These are phyloP conservation scores for Trichoderma guizhouense DNA, from an alignment of 2,329 filamentous ascomycete genomes.

Conservation along the genomic window DNA sequence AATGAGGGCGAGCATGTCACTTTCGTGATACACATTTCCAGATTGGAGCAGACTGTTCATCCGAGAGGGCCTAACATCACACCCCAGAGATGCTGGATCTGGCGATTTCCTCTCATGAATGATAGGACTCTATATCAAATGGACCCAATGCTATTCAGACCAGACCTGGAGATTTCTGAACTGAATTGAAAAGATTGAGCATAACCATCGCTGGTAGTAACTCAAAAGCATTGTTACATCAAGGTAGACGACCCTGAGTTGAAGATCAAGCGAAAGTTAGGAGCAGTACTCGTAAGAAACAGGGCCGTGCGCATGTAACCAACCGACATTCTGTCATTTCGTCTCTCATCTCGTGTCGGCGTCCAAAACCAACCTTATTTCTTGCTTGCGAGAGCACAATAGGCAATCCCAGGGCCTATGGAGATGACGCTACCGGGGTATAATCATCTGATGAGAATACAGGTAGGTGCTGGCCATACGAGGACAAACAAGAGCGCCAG, in stretches of 20 bases:
- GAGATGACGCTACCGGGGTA: not conserved
- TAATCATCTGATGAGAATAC: not conserved
- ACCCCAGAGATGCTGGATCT: not conserved
- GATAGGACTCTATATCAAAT: not conserved
- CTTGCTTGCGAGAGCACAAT: not conserved
- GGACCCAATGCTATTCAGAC: not conserved
- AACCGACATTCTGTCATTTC: not conserved
- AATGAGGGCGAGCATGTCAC: not conserved
- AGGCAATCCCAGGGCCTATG: not conserved
- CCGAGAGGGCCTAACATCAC: not conserved
- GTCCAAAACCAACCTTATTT: not conserved
- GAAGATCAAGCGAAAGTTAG: not conserved
- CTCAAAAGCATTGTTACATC: not conserved
- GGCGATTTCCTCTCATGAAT: not conserved
- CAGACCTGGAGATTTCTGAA: not conserved
- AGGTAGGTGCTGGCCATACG: not conserved
- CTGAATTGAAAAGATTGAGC: not conserved
- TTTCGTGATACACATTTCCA: not conserved
- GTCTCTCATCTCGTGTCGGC: not conserved
- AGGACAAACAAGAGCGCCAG: not conserved
- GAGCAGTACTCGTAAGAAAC: not conserved
- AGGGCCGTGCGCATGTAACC: slow-evolving; percentile 1
- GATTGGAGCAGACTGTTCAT: not conserved
- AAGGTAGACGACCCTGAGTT: not conserved
- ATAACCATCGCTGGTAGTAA: not conserved